Base-by-base conservation (phyloP, 139 green algal species). In the Micromonas pusilla region DNA sequence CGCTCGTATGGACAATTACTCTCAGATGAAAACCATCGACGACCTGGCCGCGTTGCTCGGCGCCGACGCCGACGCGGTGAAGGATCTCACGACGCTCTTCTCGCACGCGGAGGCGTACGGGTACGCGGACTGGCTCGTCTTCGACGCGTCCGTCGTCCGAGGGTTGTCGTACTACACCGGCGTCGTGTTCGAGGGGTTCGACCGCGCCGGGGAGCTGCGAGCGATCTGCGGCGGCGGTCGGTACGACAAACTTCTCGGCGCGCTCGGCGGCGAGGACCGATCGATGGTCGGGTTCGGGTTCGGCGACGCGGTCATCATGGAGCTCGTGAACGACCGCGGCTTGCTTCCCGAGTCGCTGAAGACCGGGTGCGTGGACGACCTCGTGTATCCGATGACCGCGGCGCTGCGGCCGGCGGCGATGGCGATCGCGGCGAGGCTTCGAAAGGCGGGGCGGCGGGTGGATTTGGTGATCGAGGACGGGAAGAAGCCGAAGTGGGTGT, bases 141-240 rank as follows among this genome's bases (percentile, higher is more conserved):
- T 97, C 84, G 93, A 97, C 70, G 84, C 92, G 19, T 90, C 76
- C 63, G 89, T 97, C 5, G 91, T 97, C 52, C 82, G 94, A 26
- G 94, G 94, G 21, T 88, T 98, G 65, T 90, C 94, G 0, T 98
- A 98, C 86, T 97, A 97, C 86, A 97, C 92, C 77, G 89, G 91
- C 87, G 73, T 72, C 25, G 81, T 85, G 37, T 85, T 85, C 54
- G 74, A 86, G 76, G 93, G 88, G 1, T 93, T 94, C 79, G 94
- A 98, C 81, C 83, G 93, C 5, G 83, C 77, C 2, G 92, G 92
- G 3, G 77, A 91, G 84, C 85, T 98, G 82, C 86, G 94, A 0
- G 93, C 94, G 33, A 96, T 98, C 76, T 96, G 89, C 81, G 94
- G 94, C 34, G 94, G 94, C 32, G 94, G 94, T 1, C 86, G 94